A percentile compares a stretch with the other conserved stretches of the same genome.
Evolutionary conservation across 148 eudicot genomes (phyloP).

Genomic region (Chenopodium berlandieri): DNA sequence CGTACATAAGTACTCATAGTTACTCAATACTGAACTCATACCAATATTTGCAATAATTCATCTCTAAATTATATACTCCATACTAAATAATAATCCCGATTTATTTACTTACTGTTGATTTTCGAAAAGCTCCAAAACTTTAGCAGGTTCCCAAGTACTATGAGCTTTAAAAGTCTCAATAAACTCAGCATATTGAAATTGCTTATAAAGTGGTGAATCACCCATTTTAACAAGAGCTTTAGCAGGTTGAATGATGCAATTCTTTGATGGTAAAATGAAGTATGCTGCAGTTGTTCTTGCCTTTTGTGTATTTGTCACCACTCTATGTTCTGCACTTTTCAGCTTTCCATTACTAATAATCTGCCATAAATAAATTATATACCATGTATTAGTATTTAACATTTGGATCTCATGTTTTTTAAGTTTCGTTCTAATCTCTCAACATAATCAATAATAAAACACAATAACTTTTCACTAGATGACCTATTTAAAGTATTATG

Average conservation of each 20-base stretch:
- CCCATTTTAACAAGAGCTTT: conserved; percentile 26
- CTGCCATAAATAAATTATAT: conserved; percentile 9
- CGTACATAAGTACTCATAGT: too few relatives aligned
- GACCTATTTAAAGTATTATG: too few relatives aligned
- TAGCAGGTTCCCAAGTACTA: neutral
- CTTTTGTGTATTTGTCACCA: conserved; percentile 33
- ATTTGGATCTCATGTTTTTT: too few relatives aligned
- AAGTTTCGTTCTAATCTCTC: too few relatives aligned
- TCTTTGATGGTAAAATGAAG: conserved; percentile 28
- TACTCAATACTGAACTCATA: too few relatives aligned
- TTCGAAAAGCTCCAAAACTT: conserved; percentile 1
- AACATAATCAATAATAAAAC: too few relatives aligned
- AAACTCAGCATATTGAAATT: conserved; percentile 33
- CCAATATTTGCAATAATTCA: neutral
- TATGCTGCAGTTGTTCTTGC: conserved; percentile 33
- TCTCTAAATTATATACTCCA: neutral
- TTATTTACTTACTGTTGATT: neutral
- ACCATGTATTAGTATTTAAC: too few relatives aligned
- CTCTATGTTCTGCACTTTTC: conserved; percentile 43
- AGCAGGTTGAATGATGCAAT: conserved; percentile 35
- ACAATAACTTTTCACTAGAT: too few relatives aligned
- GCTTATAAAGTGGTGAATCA: conserved; percentile 28
- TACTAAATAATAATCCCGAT: neutral
- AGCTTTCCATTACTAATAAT: conserved; percentile 42
- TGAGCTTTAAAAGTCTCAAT: conserved; percentile 18